Conservation (phyloP, 768 basidiomycete genomes). For the Suillus alpinus region DNA sequence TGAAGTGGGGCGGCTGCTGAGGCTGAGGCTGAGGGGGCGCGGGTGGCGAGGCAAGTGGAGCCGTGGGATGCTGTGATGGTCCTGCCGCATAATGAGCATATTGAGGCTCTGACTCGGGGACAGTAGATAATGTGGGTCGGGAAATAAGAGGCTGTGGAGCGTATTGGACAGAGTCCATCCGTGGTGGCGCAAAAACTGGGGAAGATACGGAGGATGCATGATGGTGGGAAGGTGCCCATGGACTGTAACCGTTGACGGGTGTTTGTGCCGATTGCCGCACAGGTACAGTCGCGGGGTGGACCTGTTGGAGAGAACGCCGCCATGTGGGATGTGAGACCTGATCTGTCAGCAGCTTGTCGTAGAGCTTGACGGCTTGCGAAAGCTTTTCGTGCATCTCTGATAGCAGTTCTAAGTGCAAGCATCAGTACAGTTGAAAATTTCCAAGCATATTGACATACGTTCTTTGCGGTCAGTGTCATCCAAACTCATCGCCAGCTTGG, state of each 20-base stretch:
- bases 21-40: constrained; percentile 11
- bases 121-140: constrained; percentile 27
- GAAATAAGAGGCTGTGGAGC: constrained; percentile 16
- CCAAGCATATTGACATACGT: constrained; percentile 45
- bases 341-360: constrained; percentile 84
- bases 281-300: neutral
- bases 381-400: constrained; percentile 94
- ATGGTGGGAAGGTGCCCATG: constrained; percentile 20
- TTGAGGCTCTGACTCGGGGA: constrained; percentile 25
- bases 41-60: constrained; percentile 15
- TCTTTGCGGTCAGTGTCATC: constrained; percentile 87
- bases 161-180: constrained; percentile 18
- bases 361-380: constrained; percentile 87
- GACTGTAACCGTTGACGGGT: constrained; percentile 33
- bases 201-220: constrained; percentile 17
- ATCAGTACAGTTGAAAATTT: neutral
- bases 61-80: constrained; percentile 8
- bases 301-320: constrained; percentile 34
- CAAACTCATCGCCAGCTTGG: constrained; percentile 78
- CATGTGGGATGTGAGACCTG: constrained; percentile 75
- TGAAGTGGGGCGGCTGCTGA: constrained; percentile 11
- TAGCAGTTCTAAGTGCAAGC: constrained; percentile 60
- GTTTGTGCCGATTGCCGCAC: constrained; percentile 9
- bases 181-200: constrained; percentile 16
- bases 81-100: constrained; percentile 18